A percentile compares a stretch with the other conserved stretches of the same genome.
These are phyloP conservation scores for Hydnomerulius pinastri DNA, from an alignment of 768 basidiomycete genomes.

Conservation along the genomic window DNA sequence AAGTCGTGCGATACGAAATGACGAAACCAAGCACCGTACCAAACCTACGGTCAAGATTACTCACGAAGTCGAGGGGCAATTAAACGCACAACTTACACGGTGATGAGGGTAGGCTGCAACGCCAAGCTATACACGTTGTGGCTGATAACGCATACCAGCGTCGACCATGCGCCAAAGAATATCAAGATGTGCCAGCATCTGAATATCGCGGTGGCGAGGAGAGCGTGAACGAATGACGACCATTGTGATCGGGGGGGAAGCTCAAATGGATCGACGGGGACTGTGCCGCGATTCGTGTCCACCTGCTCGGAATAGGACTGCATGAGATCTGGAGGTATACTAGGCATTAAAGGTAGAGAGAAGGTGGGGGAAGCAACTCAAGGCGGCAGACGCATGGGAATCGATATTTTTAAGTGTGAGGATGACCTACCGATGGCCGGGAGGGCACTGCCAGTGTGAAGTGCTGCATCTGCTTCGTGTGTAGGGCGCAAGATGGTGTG, in stretches of 20 bases:
- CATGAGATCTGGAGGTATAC: neutral
- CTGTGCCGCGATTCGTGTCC: neutral
- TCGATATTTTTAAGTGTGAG: neutral
- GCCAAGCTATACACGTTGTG: slow-evolving; percentile 43
- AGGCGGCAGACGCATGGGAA: neutral
- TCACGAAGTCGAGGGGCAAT: neutral
- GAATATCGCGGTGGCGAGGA: slow-evolving; percentile 35
- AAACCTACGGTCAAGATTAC: slow-evolving; percentile 38
- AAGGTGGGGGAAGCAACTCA: neutral
- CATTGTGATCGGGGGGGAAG: slow-evolving; percentile 11
- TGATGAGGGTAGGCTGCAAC: slow-evolving; percentile 59
- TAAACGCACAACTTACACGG: slow-evolving; percentile 50
- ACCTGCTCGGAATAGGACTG: neutral
- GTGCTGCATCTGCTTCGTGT: neutral
- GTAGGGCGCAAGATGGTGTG: neutral
- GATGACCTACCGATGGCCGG: slow-evolving; percentile 1
- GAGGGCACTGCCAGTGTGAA: neutral
- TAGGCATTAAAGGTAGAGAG: neutral
- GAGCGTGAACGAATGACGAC: slow-evolving; percentile 41
- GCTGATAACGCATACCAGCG: slow-evolving; percentile 56
- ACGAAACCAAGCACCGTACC: slow-evolving; percentile 77
- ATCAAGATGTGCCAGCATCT: slow-evolving; percentile 54
- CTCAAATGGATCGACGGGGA: neutral
- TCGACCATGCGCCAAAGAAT: slow-evolving; percentile 65
- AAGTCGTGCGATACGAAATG: slow-evolving; percentile 70